Evolutionary conservation across 75 land plant species (phyloP).

Genomic region (Sequoiadendron giganteum): DNA sequence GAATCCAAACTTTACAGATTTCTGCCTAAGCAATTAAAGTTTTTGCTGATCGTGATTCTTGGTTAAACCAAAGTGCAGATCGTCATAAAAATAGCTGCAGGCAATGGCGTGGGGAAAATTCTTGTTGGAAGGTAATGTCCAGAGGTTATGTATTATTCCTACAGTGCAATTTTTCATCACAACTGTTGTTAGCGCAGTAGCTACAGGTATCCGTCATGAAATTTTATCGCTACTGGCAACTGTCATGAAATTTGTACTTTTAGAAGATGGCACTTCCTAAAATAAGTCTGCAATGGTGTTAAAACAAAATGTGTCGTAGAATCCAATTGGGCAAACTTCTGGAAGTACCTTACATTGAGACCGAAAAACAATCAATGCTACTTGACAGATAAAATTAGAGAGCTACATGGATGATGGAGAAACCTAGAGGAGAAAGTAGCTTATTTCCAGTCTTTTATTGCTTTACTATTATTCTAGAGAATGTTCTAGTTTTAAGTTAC

Average conservation of each 20-base stretch:
- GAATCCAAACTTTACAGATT: background rate
- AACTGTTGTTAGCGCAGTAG: background rate
- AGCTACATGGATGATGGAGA: background rate
- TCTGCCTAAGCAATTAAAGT: background rate
- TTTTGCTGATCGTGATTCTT: background rate
- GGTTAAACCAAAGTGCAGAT: constrained; percentile 43
- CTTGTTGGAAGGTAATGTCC: constrained; percentile 73
- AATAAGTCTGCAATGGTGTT: background rate
- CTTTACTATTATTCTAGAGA: background rate
- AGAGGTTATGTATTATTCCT: background rate
- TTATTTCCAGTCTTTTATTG: background rate
- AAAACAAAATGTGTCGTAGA: background rate
- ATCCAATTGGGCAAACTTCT: background rate
- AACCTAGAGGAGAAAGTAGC: background rate
- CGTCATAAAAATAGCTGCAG: constrained; percentile 95
- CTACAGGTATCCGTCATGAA: background rate
- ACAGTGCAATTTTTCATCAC: background rate
- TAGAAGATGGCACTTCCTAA: background rate
- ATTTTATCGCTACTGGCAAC: background rate
- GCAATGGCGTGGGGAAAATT: constrained; percentile 87
- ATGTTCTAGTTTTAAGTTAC: background rate
- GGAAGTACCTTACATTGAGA: background rate
- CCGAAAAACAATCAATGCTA: background rate
- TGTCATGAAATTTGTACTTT: background rate
- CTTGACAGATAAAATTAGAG: background rate